Evolutionary conservation across 2,329 filamentous ascomycete genomes (phyloP).

Genomic region (Whalleya microplaca): DNA sequence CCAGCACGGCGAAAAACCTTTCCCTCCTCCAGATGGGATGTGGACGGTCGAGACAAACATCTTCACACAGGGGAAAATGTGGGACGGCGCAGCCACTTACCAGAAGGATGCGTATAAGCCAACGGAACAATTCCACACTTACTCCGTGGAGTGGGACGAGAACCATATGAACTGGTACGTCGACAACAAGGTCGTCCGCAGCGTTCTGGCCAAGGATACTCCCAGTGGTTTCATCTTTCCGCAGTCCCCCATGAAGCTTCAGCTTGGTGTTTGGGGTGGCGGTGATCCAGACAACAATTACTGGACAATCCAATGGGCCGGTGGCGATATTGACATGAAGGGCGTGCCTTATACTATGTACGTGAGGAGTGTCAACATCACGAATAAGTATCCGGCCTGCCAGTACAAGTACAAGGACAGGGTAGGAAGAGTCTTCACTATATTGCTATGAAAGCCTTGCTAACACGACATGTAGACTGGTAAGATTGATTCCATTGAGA

Average conservation of each 20-base stretch:
- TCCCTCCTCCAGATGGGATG: conserved; percentile 35
- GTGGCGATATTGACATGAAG: conserved; percentile 35
- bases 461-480: conserved; percentile 30
- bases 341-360: conserved; percentile 34
- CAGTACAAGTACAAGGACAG: conserved; percentile 36
- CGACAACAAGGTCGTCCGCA: conserved; percentile 34
- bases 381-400: conserved; percentile 38
- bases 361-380: conserved; percentile 39
- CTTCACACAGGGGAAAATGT: conserved; percentile 37
- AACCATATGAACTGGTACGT: conserved; percentile 35
- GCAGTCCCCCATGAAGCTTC: conserved; percentile 38
- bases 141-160: conserved; percentile 40
- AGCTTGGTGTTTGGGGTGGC: conserved; percentile 38
- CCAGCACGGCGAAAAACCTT: conserved; percentile 35
- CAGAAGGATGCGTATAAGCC: conserved; percentile 33
- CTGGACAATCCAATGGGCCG: conserved; percentile 38
- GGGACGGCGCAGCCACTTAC: conserved; percentile 35
- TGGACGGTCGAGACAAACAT: conserved; percentile 34
- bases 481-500: conserved; percentile 30
- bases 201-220: conserved; percentile 27
- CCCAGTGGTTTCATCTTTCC: conserved; percentile 33
- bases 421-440: conserved; percentile 18
- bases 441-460: conserved; percentile 1
- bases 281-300: conserved; percentile 34
- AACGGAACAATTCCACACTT: conserved; percentile 37